Evolutionary conservation across 495 filamentous ascomycete species (phyloP).

Genomic region (Astrocystis sublimbata): DNA sequence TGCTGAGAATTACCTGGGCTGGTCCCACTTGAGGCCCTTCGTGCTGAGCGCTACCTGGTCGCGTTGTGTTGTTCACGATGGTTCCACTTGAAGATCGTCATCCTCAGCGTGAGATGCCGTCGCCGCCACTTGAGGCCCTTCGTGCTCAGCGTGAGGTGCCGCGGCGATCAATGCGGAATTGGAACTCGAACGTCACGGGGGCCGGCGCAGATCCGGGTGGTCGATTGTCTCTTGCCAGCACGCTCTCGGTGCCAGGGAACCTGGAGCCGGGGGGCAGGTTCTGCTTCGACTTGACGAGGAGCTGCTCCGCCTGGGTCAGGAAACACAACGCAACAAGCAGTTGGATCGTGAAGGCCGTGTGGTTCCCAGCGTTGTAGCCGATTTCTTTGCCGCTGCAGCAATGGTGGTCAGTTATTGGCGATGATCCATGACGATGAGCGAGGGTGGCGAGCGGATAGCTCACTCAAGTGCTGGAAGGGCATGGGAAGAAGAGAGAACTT

Average conservation of each 20-base stretch:
- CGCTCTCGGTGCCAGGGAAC: conserved; percentile 8
- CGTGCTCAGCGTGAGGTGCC: no score
- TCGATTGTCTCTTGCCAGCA: conserved; percentile 6
- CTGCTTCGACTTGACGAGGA: background rate
- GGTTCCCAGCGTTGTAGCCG: conserved; percentile 11
- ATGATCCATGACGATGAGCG: no score
- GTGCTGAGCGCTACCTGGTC: no score
- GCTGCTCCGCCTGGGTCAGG: background rate
- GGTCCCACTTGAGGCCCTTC: no score
- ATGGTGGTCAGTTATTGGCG: background rate
- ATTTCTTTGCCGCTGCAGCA: background rate
- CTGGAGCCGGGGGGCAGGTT: background rate
- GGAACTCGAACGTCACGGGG: background rate
- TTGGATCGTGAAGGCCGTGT: conserved; percentile 15
- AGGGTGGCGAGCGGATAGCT: background rate
- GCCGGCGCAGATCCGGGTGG: conserved; percentile 4
- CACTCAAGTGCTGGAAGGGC: background rate
- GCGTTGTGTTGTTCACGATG: no score
- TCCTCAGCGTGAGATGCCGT: no score
- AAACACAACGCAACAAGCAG: conserved; percentile 2
- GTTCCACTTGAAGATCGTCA: no score
- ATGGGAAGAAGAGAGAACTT: background rate
- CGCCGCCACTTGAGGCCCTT: no score
- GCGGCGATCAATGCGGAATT: background rate
- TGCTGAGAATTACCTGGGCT: no score